phyloP scores from a whole-genome alignment of 345 rosid genomes.

The Diplotaxis tenuifolia region DNA sequence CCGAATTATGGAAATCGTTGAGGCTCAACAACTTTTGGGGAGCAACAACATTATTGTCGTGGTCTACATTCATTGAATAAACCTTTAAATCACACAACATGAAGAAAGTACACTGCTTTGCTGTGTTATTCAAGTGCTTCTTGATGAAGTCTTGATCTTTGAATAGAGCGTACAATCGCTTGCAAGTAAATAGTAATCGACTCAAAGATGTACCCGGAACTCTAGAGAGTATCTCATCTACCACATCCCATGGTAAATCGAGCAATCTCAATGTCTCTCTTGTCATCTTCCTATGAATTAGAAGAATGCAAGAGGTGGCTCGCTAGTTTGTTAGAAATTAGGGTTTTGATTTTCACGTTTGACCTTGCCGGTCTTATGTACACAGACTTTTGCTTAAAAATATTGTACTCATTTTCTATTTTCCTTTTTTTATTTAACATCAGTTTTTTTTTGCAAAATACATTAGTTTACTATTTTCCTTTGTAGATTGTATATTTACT shows the following conservation, averaged over 20 bases:
- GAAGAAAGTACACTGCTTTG: neutral
- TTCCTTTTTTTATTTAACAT: no score
- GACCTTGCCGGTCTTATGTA: no score
- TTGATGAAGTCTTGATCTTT: neutral
- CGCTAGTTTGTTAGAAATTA: neutral
- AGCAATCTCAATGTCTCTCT: neutral
- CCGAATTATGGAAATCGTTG: neutral
- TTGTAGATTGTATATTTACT: no score
- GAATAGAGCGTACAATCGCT: neutral
- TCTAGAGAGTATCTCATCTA: neutral
- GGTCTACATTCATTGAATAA: neutral
- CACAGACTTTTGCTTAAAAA: no score
- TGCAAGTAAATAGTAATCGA: neutral
- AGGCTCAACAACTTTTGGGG: neutral
- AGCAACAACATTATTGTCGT: neutral
- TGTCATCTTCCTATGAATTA: neutral
- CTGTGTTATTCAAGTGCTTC: neutral
- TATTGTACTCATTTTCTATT: no score
- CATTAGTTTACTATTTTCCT: no score
- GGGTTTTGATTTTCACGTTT: neutral
- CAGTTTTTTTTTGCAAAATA: no score
- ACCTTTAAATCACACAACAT: neutral
- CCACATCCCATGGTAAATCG: neutral
- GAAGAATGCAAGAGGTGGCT: neutral
- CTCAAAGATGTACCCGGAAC: neutral